Evolutionary conservation across 352 stramenopile species (phyloP), one percentile per base, ranked within the genome.

Genomic region (Thalassiosira mediterranea): DNA sequence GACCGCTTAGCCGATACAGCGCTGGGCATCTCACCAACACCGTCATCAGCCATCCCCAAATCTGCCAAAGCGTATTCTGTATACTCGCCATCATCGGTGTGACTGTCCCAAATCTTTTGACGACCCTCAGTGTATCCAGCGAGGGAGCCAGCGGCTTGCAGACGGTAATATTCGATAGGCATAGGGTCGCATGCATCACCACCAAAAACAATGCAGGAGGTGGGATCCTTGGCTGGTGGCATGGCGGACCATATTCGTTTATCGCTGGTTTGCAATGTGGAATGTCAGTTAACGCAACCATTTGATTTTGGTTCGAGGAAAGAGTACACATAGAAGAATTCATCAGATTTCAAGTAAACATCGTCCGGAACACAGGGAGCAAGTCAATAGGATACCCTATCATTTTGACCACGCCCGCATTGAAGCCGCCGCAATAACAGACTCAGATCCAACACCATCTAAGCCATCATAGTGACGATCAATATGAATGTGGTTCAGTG

Each of bases 21-120:
- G 19, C 60, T 54, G 34, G n/a, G 17, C 13, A 13, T 46, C 23
- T 11, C 38, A 31, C 1, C 38, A 26, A 38, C 57, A 21, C 3
- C 23, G 37, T 38, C 38, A 40, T 17, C 59, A 44, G 44, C 28
- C 26, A 46, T n/a, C 53, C 44, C 59, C 23, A 34, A 34, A 32
- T 58, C 25, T 47, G 40, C 17, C 19, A 5, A 31, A 17, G 48
- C 19, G 28, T 58, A 28, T 1, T 44, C 13, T 17, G 23, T 25
- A 63, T 62, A 72, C 34, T 0, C 15, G 0, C 66, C 53, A 4
- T 32, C 19, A 42, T 82, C 31, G 13, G 51, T 49, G 49, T 75
- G 65, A 23, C 40, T 49, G 56, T 82, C 73, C 54, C 67, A 82
- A 44, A 74, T 62, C 25, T 77, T 76, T 1, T 0, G 31, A 11